Conservation (phyloP, 768 basidiomycete genomes). For the Amanita rimosa region DNA sequence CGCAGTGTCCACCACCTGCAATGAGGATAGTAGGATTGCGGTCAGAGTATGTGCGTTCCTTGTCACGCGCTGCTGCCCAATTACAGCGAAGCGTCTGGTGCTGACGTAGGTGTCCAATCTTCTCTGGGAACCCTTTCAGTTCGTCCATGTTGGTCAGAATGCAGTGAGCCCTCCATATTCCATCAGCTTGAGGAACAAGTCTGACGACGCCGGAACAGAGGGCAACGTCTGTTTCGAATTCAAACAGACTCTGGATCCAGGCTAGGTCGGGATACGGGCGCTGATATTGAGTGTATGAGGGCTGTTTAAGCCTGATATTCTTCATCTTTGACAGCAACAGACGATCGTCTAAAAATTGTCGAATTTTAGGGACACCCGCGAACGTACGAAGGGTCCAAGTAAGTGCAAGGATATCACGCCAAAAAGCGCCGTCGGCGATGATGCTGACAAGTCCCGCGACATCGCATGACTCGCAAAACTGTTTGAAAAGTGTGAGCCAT, state of each 20-base stretch:
- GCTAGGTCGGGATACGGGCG: slow-evolving; percentile 40
- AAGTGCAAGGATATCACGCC: slow-evolving; percentile 49
- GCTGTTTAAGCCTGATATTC: slow-evolving; percentile 14
- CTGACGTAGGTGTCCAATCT: slow-evolving; percentile 33
- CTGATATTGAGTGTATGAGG: slow-evolving; percentile 14
- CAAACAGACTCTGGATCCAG: slow-evolving; percentile 48
- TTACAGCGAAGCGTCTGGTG: slow-evolving; percentile 34
- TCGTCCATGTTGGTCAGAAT: slow-evolving; percentile 49
- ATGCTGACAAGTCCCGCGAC: neutral
- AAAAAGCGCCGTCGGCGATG: slow-evolving; percentile 23
- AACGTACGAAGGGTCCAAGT: slow-evolving; percentile 59
- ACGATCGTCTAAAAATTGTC: slow-evolving; percentile 34
- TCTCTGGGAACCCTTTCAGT: slow-evolving; percentile 41
- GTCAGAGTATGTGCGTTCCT: slow-evolving; percentile 34
- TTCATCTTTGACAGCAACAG: slow-evolving; percentile 17
- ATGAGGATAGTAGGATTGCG: slow-evolving; percentile 56
- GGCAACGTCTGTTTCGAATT: slow-evolving; percentile 41
- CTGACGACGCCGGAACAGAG: slow-evolving; percentile 40
- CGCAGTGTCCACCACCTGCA: slow-evolving; percentile 57
- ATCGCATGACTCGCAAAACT: neutral
- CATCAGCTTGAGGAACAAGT: slow-evolving; percentile 31
- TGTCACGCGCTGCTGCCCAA: slow-evolving; percentile 38
- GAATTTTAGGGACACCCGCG: slow-evolving; percentile 27
- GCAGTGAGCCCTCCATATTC: slow-evolving; percentile 51
- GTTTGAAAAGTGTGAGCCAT: slow-evolving; percentile 2